Evolutionary conservation across 345 rosid species (phyloP).

Genomic region (Lumnitzera littorea): DNA sequence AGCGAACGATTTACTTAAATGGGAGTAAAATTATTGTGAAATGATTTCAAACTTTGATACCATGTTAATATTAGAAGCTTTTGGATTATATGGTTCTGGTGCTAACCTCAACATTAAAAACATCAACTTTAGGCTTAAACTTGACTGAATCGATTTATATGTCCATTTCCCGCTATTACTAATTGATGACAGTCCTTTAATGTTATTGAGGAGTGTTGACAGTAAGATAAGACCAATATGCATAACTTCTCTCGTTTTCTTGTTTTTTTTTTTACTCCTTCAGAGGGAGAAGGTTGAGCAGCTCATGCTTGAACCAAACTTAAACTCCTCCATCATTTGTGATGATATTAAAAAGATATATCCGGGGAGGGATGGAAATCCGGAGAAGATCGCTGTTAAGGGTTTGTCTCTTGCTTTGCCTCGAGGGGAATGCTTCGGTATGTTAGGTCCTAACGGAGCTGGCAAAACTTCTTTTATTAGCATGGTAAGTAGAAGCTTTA

Average conservation of each 20-base stretch:
- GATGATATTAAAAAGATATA: slow-evolving; percentile 71
- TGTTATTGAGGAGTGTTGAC: too few species aligned
- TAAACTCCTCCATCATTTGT: slow-evolving; percentile 52
- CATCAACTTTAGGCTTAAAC: too few species aligned
- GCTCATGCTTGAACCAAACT: slow-evolving; percentile 47
- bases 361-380: slow-evolving; percentile 91
- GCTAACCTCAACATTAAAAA: too few species aligned
- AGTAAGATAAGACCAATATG: background rate
- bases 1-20: too few species aligned
- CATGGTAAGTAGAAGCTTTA: slow-evolving; percentile 40
- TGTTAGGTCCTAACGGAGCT: slow-evolving; percentile 99
- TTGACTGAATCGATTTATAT: too few species aligned
- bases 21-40: too few species aligned
- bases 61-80: too few species aligned
- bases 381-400: slow-evolving; percentile 69
- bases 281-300: slow-evolving; percentile 79
- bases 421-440: slow-evolving; percentile 90
- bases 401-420: slow-evolving; percentile 92
- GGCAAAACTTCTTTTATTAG: slow-evolving; percentile 93
- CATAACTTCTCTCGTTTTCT: background rate
- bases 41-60: too few species aligned
- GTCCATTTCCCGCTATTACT: too few species aligned
- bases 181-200: too few species aligned
- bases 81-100: too few species aligned
- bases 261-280: background rate